Evolutionary conservation across 176 grass and related monocot genomes (phyloP), one percentile per base, ranked within the genome.

Genomic region (Eleusine indica): DNA sequence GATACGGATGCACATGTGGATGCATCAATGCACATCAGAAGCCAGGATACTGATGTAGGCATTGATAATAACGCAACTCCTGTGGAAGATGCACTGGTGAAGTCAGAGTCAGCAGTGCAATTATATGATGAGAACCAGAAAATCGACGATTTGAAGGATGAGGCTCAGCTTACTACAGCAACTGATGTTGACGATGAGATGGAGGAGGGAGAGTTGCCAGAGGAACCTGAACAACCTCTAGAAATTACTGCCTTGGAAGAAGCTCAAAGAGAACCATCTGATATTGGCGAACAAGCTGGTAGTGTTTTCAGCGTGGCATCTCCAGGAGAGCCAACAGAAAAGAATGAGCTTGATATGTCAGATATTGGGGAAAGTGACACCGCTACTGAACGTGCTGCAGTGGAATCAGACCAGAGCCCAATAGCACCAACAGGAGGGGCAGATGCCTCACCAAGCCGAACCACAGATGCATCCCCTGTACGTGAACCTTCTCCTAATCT

Each of bases 181-280:
- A 70, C 85, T 0, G 93, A 92, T 73, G 82, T 29, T 66, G 96
- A 98, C 6, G 96, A 99, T 47, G 91, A 96, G 13, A 91, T 81
- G 80, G 96, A 98, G 66, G 96, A 98, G 70, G 96, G 96, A 5
- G 96, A 98, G 70, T 77, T 90, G 81, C 80, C 67, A 0, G 93
- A 94, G 52, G 96, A 99, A 67, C 81, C 85, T 42, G 96, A 99
- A 62, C 92, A 86, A 52, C 79, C 75, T 39, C 76, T 77, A 80
- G 92, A 94, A 42, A 88, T 75, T 74, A 82, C 54, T 68, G 58
- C 82, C 17, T 35, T 75, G 17, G 81, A 71, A 35, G 88, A 78
- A 39, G 30, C 46, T 37, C 82, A 90, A 30, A 68, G 17, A 41
- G 91, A 87, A 40, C 77, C 85, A 62, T 76, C 53, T 12, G 82